phyloP scores from a whole-genome alignment of 1,139 yeast genomes.

The Magnusiomyces tetraspermus region DNA sequence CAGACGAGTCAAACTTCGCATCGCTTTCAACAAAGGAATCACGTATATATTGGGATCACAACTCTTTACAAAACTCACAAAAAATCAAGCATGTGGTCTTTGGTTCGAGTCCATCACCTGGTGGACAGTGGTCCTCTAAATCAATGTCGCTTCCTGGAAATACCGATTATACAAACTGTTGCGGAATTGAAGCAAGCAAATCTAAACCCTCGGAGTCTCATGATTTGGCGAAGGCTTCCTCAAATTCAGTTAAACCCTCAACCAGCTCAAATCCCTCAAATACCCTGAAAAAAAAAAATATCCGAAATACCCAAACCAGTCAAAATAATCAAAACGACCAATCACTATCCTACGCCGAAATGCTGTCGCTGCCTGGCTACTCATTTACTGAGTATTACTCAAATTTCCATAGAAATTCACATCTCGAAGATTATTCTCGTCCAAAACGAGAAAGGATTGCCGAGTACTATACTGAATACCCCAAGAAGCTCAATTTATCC shows the following conservation, averaged over 20 bases:
- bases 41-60: slow-evolving; percentile 23
- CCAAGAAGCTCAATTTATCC: slow-evolving; percentile 21
- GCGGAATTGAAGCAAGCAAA: neutral
- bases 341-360: slow-evolving; percentile 31
- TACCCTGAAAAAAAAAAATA: neutral
- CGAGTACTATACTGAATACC: slow-evolving; percentile 26
- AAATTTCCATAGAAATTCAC: slow-evolving; percentile 4
- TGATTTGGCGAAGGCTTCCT: too few relatives aligned
- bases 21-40: slow-evolving; percentile 19
- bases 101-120: slow-evolving; percentile 25
- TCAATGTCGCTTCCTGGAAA: neutral
- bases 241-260: neutral
- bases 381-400: slow-evolving; percentile 24
- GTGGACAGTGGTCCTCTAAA: slow-evolving; percentile 32
- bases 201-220: neutral
- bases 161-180: slow-evolving; percentile 4
- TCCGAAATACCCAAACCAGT: slow-evolving; percentile 15
- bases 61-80: slow-evolving; percentile 3
- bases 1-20: slow-evolving; percentile 26
- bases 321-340: slow-evolving; percentile 15
- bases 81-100: slow-evolving; percentile 22
- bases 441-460: slow-evolving; percentile 29
- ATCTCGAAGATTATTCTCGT: slow-evolving; percentile 20
- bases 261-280: neutral
- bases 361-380: slow-evolving; percentile 31